Conservation (phyloP, 2,329 filamentous ascomycete genomes). For the Ophiostoma piceae region DNA sequence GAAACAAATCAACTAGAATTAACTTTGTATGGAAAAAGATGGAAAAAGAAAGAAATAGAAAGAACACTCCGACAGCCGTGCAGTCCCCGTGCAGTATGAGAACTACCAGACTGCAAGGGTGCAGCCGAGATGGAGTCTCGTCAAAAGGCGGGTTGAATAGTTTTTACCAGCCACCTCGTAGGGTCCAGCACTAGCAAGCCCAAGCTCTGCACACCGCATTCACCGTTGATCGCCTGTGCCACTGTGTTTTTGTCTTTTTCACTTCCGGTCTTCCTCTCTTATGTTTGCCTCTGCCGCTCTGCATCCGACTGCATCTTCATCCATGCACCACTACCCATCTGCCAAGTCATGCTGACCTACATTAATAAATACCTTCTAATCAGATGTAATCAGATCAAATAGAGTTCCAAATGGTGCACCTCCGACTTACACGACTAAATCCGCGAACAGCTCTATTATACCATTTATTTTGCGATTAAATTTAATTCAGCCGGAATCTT, state of each 20-base stretch:
- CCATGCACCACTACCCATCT: background rate
- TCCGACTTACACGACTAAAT: background rate
- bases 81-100: background rate
- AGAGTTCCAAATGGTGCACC: background rate
- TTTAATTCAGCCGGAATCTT: background rate
- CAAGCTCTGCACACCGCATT: constrained; percentile 1
- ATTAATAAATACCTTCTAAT: background rate
- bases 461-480: background rate
- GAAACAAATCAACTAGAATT: background rate
- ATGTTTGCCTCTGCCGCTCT: background rate
- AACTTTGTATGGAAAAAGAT: too few species aligned
- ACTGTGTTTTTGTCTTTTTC: background rate
- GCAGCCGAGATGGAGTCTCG: background rate
- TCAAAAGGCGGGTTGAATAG: background rate
- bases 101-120: background rate
- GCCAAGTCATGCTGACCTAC: background rate
- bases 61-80: background rate
- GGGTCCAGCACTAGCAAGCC: background rate
- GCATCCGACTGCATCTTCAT: background rate
- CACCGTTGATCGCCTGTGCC: background rate
- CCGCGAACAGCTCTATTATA: background rate
- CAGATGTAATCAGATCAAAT: background rate
- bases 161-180: background rate
- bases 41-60: background rate
- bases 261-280: background rate